Evolutionary conservation across 1,139 yeast genomes (phyloP).

Genomic region (Candida sp.): DNA sequence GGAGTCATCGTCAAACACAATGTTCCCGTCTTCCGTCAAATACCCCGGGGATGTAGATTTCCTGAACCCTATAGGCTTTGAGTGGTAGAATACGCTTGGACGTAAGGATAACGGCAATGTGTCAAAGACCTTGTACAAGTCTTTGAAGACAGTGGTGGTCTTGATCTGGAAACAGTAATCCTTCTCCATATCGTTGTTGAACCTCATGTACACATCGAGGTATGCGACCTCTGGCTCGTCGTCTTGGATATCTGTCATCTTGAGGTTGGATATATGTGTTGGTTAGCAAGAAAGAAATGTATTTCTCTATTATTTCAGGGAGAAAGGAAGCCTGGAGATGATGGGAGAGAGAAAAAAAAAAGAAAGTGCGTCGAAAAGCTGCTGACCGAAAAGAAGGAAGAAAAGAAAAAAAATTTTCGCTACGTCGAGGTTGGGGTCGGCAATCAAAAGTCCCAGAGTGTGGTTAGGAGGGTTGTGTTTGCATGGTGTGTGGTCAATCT

Average conservation of each 20-base stretch:
- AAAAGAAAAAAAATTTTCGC: not conserved
- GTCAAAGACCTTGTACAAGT: conserved; percentile 63
- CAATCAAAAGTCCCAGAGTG: not conserved
- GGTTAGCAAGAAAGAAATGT: no score
- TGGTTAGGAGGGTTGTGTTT: not conserved
- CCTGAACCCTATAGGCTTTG: conserved; percentile 65
- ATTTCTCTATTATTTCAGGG: not conserved
- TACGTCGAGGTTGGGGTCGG: not conserved
- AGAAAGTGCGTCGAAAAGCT: not conserved
- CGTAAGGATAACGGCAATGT: conserved; percentile 75
- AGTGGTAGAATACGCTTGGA: conserved; percentile 76
- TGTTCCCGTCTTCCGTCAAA: conserved; percentile 81
- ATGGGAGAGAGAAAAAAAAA: not conserved
- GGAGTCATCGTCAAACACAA: conserved; percentile 70
- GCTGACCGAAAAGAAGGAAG: not conserved
- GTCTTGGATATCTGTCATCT: conserved; percentile 4
- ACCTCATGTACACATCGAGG: conserved; percentile 77
- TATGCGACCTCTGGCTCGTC: conserved; percentile 26
- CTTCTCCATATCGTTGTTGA: conserved; percentile 83
- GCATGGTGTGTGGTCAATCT: no score
- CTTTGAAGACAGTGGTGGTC: conserved; percentile 58
- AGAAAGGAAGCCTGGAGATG: conserved; percentile 2
- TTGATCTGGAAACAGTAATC: conserved; percentile 88
- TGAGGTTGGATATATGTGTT: not conserved
- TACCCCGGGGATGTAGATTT: conserved; percentile 84